Percentiles rank a stretch among this genome's conserved stretches.
Conservation (phyloP, 352 stramenopile genomes). For the Globisporangium orthogonon region DNA sequence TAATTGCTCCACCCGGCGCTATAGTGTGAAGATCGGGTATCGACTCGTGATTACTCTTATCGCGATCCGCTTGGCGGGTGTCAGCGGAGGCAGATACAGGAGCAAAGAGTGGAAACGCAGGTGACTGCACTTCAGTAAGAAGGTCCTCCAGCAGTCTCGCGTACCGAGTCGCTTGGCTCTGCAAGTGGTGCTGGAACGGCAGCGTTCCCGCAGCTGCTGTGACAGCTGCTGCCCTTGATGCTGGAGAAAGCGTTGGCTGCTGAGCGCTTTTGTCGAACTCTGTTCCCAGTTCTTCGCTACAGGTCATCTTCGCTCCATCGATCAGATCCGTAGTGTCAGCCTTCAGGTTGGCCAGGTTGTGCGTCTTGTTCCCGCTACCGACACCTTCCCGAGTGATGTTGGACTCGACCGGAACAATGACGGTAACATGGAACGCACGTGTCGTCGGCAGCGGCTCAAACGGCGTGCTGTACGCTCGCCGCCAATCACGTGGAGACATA, state of each 20-base stretch:
- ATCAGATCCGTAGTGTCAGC: background rate
- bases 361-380: background rate
- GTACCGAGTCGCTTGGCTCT: conserved; percentile 32
- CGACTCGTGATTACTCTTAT: background rate
- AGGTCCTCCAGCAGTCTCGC: conserved; percentile 40
- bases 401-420: conserved; percentile 1
- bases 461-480: conserved; percentile 20
- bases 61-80: background rate
- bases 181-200: background rate
- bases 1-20: no score
- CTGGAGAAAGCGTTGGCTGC: conserved; percentile 3
- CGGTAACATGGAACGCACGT: conserved; percentile 26
- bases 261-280: conserved; percentile 3
- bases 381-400: background rate
- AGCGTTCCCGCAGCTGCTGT: background rate
- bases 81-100: conserved; percentile 3
- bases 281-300: background rate
- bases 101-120: conserved; percentile 45
- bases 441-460: conserved; percentile 34
- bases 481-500: conserved; percentile 19
- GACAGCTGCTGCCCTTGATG: no score
- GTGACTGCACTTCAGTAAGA: conserved; percentile 54
- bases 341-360: background rate
- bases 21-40: background rate
- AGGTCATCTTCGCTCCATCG: background rate